A percentile compares a stretch with the other conserved stretches of the same genome.
Evolutionary conservation across 495 filamentous ascomycete species (phyloP).

Genomic region (Aspergillus baeticus): DNA sequence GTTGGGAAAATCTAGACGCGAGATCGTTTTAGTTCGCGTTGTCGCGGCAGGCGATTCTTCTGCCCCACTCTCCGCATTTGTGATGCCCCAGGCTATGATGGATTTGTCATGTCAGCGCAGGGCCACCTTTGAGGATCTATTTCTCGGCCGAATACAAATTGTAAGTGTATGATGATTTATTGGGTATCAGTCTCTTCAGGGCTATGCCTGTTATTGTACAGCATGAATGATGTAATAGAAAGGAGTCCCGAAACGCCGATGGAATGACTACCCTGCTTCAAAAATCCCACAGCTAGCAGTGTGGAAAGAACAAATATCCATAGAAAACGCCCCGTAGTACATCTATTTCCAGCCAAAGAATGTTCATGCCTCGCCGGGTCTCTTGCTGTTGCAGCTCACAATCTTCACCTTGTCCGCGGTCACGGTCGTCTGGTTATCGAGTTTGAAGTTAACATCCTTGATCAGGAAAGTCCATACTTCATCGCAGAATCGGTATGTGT

Average conservation of each 20-base stretch:
- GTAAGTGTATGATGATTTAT: background rate
- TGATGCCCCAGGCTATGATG: background rate
- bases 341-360: background rate
- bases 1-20: background rate
- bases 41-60: too few relatives aligned
- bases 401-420: constrained; percentile 90
- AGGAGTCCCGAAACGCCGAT: constrained; percentile 11
- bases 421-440: constrained; percentile 71
- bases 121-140: background rate
- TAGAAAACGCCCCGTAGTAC: constrained; percentile 8
- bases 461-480: constrained; percentile 99
- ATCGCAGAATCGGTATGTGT: constrained; percentile 99
- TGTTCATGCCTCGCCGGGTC: constrained; percentile 63
- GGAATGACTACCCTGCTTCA: constrained; percentile 3
- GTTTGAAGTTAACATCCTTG: constrained; percentile 96
- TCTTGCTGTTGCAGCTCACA: constrained; percentile 90
- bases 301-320: constrained; percentile 15
- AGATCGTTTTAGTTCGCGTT: constrained; percentile 3
- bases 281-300: background rate
- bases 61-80: constrained; percentile 9
- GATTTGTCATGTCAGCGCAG: background rate
- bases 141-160: background rate
- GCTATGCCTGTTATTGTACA: background rate
- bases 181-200: constrained; percentile 6
- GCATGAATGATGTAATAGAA: constrained; percentile 1